phyloP scores from a whole-genome alignment of 2,329 filamentous ascomycete genomes.

The Phoma sp. region DNA sequence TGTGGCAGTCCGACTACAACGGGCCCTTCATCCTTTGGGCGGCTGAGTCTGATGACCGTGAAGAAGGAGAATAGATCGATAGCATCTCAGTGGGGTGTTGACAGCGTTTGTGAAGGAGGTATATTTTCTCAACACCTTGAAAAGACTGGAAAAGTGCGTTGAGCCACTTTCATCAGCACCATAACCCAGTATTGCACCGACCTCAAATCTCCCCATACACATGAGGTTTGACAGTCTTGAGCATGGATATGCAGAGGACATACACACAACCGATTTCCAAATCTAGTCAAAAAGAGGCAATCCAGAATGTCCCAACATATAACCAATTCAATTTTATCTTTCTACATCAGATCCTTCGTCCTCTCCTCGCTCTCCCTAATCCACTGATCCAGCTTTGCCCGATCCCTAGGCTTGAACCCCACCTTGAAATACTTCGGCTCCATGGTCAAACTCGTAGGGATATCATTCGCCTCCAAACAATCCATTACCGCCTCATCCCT shows the following conservation, averaged over 20 bases:
- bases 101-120: too few relatives aligned
- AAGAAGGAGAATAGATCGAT: neutral
- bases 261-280: too few relatives aligned
- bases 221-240: neutral
- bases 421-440: conserved; percentile 60
- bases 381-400: conserved; percentile 52
- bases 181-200: neutral
- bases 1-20: conserved; percentile 25
- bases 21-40: conserved; percentile 48
- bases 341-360: conserved; percentile 49
- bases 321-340: neutral
- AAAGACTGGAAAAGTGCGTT: neutral
- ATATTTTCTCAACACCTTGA: neutral
- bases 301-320: neutral
- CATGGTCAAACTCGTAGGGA: conserved; percentile 56
- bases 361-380: conserved; percentile 55
- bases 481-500: conserved; percentile 53
- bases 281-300: neutral
- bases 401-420: conserved; percentile 53
- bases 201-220: neutral
- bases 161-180: neutral
- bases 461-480: conserved; percentile 53
- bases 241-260: neutral
- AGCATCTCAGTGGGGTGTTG: neutral
- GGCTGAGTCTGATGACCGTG: conserved; percentile 16